Conservation (phyloP, 495 filamentous ascomycete genomes). For the Melanomma pulvis-pyrius region DNA sequence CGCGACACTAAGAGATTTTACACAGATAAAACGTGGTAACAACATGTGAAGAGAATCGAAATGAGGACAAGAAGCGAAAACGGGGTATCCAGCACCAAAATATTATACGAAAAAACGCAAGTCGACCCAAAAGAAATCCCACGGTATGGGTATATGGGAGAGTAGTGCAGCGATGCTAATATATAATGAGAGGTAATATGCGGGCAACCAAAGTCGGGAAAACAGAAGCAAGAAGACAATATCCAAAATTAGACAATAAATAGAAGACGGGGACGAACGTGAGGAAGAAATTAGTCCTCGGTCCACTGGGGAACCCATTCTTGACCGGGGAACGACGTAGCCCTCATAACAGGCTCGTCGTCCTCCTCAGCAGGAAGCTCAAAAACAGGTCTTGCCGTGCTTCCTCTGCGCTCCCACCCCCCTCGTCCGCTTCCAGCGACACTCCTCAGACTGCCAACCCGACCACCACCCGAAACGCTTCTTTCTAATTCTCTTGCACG, state of each 20-base stretch:
- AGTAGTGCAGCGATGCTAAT: not conserved
- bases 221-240: not conserved
- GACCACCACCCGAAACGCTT: conserved; percentile 27
- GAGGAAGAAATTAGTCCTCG: conserved; percentile 13
- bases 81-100: conserved; percentile 4
- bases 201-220: not conserved
- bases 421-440: conserved; percentile 9
- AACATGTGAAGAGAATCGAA: not conserved
- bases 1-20: not conserved
- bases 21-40: not conserved
- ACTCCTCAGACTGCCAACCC: conserved; percentile 30
- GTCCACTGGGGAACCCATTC: conserved; percentile 35
- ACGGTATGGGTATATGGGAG: not conserved
- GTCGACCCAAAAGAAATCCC: not conserved
- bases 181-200: not conserved
- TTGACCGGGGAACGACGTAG: conserved; percentile 32
- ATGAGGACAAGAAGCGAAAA: not conserved
- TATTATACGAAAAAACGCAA: not conserved
- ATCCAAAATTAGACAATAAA: not conserved
- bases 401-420: conserved; percentile 24
- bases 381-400: conserved; percentile 22
- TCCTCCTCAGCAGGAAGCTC: conserved; percentile 38
- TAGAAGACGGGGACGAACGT: not conserved
- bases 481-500: conserved; percentile 33
- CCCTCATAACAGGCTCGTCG: conserved; percentile 38